Conservation (phyloP, 2,329 filamentous ascomycete species). For the Sporothrix brunneoviolacea region DNA sequence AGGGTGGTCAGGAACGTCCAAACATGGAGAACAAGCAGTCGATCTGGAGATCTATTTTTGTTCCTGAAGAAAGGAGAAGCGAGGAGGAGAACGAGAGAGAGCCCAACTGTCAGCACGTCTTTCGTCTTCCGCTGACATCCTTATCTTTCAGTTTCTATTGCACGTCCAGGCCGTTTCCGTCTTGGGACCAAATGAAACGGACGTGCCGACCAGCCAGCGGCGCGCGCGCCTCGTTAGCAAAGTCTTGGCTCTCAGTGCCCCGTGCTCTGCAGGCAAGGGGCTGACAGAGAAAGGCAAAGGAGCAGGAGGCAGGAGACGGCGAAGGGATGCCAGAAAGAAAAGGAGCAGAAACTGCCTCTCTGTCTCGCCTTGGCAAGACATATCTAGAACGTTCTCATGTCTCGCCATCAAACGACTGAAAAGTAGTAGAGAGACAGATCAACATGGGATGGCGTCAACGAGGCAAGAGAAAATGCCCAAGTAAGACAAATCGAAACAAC, state of each 20-base stretch:
- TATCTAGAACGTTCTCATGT: too few relatives aligned
- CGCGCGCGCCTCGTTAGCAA: neutral
- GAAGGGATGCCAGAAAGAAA: too few relatives aligned
- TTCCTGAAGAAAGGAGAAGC: neutral
- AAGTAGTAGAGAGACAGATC: too few relatives aligned
- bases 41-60: conserved; percentile 4
- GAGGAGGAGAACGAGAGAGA: too few relatives aligned
- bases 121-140: neutral
- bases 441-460: too few relatives aligned
- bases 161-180: neutral
- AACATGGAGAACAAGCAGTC: neutral
- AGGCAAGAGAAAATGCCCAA: neutral
- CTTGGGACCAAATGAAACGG: neutral
- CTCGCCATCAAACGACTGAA: too few relatives aligned
- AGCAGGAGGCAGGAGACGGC: neutral
- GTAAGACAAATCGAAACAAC: neutral
- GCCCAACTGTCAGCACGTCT: too few relatives aligned
- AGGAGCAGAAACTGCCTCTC: too few relatives aligned
- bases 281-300: neutral
- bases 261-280: too few relatives aligned
- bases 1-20: neutral
- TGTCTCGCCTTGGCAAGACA: too few relatives aligned
- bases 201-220: neutral
- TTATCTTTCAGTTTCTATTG: conserved; percentile 1
- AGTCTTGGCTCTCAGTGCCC: neutral